Evolutionary conservation across 495 filamentous ascomycete genomes (phyloP).

Genomic region (Penicillium samsonianum): DNA sequence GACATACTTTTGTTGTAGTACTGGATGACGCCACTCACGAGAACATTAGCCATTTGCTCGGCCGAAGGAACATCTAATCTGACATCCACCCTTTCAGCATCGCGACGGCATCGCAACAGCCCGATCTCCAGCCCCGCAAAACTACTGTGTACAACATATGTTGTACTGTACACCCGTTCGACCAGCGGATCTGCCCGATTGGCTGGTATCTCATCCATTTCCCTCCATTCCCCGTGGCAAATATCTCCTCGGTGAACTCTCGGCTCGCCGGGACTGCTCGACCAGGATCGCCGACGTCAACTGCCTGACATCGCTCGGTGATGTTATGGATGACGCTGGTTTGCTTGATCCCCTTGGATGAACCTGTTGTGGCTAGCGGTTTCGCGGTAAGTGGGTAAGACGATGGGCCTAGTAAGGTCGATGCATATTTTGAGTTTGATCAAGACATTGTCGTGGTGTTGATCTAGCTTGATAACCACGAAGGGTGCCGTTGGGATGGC

Average conservation of each 20-base stretch:
- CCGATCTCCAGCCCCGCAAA: conserved; percentile 3
- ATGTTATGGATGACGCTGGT: conserved; percentile 22
- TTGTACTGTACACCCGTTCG: neutral
- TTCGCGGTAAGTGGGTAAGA: conserved; percentile 25
- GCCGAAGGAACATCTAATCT: neutral
- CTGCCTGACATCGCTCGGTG: conserved; percentile 9
- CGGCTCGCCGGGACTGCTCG: conserved; percentile 25
- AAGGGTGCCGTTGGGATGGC: conserved; percentile 26
- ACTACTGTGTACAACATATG: conserved; percentile 2
- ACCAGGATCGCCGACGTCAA: conserved; percentile 25
- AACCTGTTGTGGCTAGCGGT: conserved; percentile 21
- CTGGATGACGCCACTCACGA: conserved; percentile 4
- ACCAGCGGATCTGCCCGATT: conserved; percentile 11
- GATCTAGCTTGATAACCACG: conserved; percentile 8
- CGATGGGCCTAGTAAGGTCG: neutral
- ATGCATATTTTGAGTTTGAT: neutral
- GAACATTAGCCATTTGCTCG: conserved; percentile 3
- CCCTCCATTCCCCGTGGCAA: conserved; percentile 23
- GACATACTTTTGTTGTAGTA: too few relatives aligned
- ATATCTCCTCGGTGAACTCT: conserved; percentile 29
- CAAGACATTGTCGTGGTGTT: neutral
- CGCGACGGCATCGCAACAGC: neutral
- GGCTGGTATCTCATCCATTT: conserved; percentile 20
- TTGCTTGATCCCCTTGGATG: conserved; percentile 19
- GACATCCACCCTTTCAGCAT: conserved; percentile 4